A percentile compares a stretch with the other conserved stretches of the same genome.
Conservation (phyloP, 192 early-diverging fungal species). For the Coemansia sp. region DNA sequence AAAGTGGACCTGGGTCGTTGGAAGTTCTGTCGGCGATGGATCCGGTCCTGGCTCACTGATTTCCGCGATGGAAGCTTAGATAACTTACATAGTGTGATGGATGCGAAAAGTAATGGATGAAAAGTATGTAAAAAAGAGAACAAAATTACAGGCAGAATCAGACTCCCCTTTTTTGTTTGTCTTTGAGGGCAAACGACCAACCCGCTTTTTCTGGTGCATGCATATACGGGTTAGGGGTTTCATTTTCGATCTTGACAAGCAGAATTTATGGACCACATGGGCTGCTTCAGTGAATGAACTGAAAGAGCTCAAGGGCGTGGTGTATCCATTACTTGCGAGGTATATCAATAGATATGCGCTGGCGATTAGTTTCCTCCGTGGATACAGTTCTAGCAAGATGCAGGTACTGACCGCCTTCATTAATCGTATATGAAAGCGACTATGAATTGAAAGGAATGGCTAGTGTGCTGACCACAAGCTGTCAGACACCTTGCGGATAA, state of each 20-base stretch:
- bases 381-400: no score
- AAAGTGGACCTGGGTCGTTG: background rate
- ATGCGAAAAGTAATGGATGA: slow-evolving; percentile 8
- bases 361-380: no score
- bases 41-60: background rate
- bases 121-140: background rate
- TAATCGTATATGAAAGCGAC: no score
- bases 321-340: no score
- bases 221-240: background rate
- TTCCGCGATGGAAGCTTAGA: background rate
- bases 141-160: background rate
- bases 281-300: no score
- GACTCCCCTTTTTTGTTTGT: background rate
- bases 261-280: no score
- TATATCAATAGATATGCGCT: no score
- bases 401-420: no score
- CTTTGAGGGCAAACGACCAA: no score
- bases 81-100: slow-evolving; percentile 11
- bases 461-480: slow-evolving; percentile 41
- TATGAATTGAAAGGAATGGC: background rate
- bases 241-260: no score
- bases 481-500: slow-evolving; percentile 36
- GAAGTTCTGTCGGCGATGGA: background rate
- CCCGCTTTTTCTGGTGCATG: background rate
- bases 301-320: no score